Conservation (phyloP, 2,329 filamentous ascomycete genomes). For the Alternaria gaisen region DNA sequence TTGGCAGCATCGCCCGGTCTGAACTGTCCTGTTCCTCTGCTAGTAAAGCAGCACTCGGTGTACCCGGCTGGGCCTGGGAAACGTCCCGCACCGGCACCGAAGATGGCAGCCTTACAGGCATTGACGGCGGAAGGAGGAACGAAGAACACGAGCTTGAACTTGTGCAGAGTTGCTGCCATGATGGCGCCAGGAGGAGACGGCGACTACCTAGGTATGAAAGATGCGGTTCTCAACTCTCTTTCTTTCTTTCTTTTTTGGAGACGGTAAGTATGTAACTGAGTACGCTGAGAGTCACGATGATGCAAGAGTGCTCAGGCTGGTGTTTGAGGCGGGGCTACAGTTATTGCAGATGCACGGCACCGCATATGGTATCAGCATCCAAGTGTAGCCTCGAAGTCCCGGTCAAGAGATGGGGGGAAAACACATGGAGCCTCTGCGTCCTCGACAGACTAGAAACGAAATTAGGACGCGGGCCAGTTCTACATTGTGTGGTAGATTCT, state of each 20-base stretch:
- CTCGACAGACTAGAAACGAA: not conserved
- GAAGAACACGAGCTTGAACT: conserved; percentile 58
- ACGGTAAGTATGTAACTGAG: not conserved
- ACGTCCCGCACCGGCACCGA: conserved; percentile 56
- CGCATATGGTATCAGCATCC: not conserved
- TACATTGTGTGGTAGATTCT: not conserved
- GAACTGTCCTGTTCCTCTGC: conserved; percentile 70
- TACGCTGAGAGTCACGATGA: not conserved
- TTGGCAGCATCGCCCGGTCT: conserved; percentile 68
- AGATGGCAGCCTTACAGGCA: conserved; percentile 56
- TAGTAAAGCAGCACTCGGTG: conserved; percentile 55
- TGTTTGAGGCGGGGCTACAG: not conserved
- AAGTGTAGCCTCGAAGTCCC: not conserved
- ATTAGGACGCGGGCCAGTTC: not conserved
- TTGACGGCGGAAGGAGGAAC: conserved; percentile 50
- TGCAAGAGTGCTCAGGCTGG: not conserved
- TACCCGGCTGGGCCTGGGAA: conserved; percentile 55
- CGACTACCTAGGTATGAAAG: too few relatives aligned
- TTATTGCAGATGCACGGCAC: not conserved
- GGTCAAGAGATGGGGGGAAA: not conserved
- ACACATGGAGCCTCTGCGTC: not conserved
- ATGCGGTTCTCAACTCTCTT: too few relatives aligned
- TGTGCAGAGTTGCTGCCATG: conserved; percentile 21
- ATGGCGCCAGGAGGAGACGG: not conserved
- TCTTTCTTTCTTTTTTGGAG: not conserved